Evolutionary conservation across 2,329 filamentous ascomycete species (phyloP).

Genomic region (Saccharata proteae): DNA sequence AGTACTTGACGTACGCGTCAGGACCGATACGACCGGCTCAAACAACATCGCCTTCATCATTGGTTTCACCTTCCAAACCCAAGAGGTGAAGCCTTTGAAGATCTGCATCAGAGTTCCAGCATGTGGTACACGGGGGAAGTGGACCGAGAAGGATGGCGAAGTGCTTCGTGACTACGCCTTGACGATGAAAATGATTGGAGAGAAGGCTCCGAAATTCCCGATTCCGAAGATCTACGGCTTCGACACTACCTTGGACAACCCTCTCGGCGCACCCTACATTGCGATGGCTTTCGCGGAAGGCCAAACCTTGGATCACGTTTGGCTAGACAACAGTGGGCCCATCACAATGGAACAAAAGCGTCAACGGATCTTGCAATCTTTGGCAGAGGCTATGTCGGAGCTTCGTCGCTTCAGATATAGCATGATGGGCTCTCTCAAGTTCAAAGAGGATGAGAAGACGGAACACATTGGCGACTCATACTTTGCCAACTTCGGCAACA

Average conservation of each 20-base stretch:
- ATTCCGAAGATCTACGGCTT: slow-evolving; percentile 1
- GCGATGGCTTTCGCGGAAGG: slow-evolving; percentile 2
- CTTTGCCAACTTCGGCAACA: too few species aligned
- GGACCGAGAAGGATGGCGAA: slow-evolving; percentile 2
- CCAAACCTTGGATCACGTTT: background rate
- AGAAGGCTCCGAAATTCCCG: slow-evolving; percentile 1
- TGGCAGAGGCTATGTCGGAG: slow-evolving; percentile 10
- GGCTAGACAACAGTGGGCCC: slow-evolving; percentile 2
- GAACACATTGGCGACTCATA: too few species aligned
- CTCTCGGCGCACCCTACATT: slow-evolving; percentile 2
- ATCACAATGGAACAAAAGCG: slow-evolving; percentile 7
- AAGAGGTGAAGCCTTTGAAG: slow-evolving; percentile 1
- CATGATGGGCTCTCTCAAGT: slow-evolving; percentile 10
- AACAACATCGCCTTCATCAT: slow-evolving; percentile 4
- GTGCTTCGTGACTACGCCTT: background rate
- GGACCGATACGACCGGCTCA: background rate
- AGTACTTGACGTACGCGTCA: too few species aligned
- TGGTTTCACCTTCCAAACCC: too few species aligned
- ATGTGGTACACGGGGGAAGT: background rate
- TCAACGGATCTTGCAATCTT: slow-evolving; percentile 11
- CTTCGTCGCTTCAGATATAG: slow-evolving; percentile 10
- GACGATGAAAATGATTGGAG: slow-evolving; percentile 6
- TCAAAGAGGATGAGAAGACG: slow-evolving; percentile 3
- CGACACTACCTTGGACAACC: slow-evolving; percentile 6
- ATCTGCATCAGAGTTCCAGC: slow-evolving; percentile 5